A percentile compares a stretch with the other conserved stretches of the same genome.
These are phyloP conservation scores for Cladosporium sp. DNA, from an alignment of 2,329 filamentous ascomycete species.

Conservation along the genomic window DNA sequence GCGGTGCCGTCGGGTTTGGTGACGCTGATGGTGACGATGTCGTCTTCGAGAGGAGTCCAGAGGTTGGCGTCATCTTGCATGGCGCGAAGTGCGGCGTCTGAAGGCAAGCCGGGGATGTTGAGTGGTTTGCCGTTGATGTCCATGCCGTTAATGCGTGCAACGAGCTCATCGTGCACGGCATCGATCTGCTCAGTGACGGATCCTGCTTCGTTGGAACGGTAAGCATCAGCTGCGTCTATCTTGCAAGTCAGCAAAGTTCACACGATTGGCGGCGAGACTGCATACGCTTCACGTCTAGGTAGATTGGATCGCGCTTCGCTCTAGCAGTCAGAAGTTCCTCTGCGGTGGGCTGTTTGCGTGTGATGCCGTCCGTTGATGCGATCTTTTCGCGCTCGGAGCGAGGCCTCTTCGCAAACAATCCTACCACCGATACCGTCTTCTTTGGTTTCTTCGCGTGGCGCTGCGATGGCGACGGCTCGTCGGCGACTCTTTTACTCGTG, in stretches of 20 bases:
- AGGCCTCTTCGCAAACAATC: constrained; percentile 6
- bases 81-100: constrained; percentile 17
- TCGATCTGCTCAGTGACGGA: constrained; percentile 6
- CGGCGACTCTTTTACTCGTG: not conserved
- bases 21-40: constrained; percentile 15
- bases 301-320: constrained; percentile 7
- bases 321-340: not conserved
- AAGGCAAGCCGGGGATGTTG: constrained; percentile 15
- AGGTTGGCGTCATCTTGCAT: constrained; percentile 12
- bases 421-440: not conserved
- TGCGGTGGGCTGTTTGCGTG: not conserved
- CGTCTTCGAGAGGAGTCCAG: constrained; percentile 20
- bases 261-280: not conserved
- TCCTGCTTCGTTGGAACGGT: constrained; percentile 9
- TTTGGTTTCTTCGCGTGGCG: not conserved
- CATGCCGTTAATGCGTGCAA: constrained; percentile 19
- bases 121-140: constrained; percentile 17
- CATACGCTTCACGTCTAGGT: constrained; percentile 13
- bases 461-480: not conserved
- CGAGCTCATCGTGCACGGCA: constrained; percentile 15
- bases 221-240: constrained; percentile 17
- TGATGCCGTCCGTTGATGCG: not conserved
- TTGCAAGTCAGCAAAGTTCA: not conserved
- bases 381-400: not conserved
- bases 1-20: constrained; percentile 10